Conservation (phyloP, 2,329 filamentous ascomycete genomes). For the Pseudopithomyces chartarum region DNA sequence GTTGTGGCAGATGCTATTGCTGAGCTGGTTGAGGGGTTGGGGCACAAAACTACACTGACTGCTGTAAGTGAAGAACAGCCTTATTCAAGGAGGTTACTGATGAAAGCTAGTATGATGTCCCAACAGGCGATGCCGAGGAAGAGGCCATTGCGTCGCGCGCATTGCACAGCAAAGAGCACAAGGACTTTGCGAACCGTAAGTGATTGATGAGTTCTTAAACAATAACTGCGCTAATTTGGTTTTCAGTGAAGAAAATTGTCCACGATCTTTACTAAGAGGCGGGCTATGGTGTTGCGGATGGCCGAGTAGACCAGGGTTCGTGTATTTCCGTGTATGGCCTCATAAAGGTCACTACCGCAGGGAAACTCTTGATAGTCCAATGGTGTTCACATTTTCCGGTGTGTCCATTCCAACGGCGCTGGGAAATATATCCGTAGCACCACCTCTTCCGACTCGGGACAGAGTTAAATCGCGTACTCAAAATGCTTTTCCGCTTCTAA, state of each 20-base stretch:
- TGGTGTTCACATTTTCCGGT: not conserved
- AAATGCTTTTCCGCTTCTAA: conserved; percentile 1
- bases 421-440: conserved; percentile 4
- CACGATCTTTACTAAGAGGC: conserved; percentile 36
- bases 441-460: not conserved
- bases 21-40: conserved; percentile 52
- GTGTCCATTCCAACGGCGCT: not conserved
- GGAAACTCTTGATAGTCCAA: not conserved
- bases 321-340: not conserved
- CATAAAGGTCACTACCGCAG: not conserved
- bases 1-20: conserved; percentile 53
- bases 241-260: conserved; percentile 40
- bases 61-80: conserved; percentile 28
- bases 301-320: not conserved
- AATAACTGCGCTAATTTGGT: conserved; percentile 8
- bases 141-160: conserved; percentile 42
- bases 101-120: conserved; percentile 37
- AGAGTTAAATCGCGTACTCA: not conserved
- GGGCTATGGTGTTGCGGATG: not conserved
- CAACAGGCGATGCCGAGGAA: conserved; percentile 41
- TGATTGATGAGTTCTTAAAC: not conserved
- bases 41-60: conserved; percentile 43
- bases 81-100: conserved; percentile 15
- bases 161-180: conserved; percentile 43
- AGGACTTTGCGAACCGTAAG: conserved; percentile 42